Base-by-base conservation (phyloP, 2,329 filamentous ascomycete genomes). In the Paramyrothecium sp. region DNA sequence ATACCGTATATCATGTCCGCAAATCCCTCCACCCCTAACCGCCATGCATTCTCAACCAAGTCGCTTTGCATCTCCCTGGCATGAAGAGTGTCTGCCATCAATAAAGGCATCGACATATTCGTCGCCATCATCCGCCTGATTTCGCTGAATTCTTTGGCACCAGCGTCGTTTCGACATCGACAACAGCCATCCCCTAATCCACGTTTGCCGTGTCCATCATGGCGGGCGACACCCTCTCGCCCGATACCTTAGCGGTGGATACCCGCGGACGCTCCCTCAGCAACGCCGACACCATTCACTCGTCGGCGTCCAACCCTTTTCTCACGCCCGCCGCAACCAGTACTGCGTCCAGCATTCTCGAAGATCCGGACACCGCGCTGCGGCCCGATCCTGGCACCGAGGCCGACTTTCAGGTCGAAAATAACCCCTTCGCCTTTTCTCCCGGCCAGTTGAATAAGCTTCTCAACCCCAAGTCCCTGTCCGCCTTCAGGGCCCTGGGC, bases 341-440 rank as follows among this genome's bases (percentile, higher is more conserved):
- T 20, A 56, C 56, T 8, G 58, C 61, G 3, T 56, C 62, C 12
- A 62, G 61, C 26, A 51, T 62, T 19, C 51, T 53, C 26, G 60
- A 66, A 17, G 67, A 68, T 30, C 54, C 59, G 8, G 76, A 85
- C 59, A 84, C 88, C 58, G 86, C 88, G 0, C 74, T 91, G 12
- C 81, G 78, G 20, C 87, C 90, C 0, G 89, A 93, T 67, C 88
- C 86, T 1, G 88, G 88, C 7, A 88, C 85, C 1, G 89, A 92
- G 71, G 81, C 77, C 19, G 87, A 90, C 61, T 94, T 91, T 65
- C 67, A 83, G 7, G 86, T 93, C 12, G 81, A 88, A 3, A 79
- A 91, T 67, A 96, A 93, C 69, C 88, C 88, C 0, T 96, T 96
- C 67, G 91, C 90, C 4, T 96, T 90, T 67, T 86, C 86, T 2